A percentile compares a stretch with the other conserved stretches of the same genome.
These are phyloP conservation scores for Flaveria trinervia DNA, from an alignment of 129 eudicot genomes.

Conservation along the genomic window DNA sequence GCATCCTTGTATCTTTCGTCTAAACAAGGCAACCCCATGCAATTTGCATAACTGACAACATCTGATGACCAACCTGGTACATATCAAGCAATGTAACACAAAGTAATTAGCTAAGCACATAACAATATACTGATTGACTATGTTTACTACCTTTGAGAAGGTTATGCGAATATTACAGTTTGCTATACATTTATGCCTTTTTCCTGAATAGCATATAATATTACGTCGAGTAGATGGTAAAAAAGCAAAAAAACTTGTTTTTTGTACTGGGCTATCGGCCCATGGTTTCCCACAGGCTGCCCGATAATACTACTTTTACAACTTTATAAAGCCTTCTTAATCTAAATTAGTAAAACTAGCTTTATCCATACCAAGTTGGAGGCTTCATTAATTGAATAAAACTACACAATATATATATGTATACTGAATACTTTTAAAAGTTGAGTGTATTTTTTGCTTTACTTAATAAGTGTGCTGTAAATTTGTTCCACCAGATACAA, in stretches of 20 bases:
- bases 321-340: not conserved
- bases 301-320: not conserved
- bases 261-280: not conserved
- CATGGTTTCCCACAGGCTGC: not conserved
- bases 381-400: not conserved
- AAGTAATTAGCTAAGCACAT: conserved; percentile 10
- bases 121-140: not conserved
- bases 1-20: conserved; percentile 89
- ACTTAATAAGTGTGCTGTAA: not conserved
- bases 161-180: not conserved
- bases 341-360: not conserved
- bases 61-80: conserved; percentile 93
- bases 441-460: not conserved
- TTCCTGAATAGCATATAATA: not conserved
- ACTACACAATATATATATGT: not conserved
- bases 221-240: not conserved
- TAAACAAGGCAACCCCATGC: conserved; percentile 94
- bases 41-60: conserved; percentile 80
- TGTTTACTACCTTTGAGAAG: conserved; percentile 12
- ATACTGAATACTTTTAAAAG: not conserved
- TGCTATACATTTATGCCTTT: not conserved
- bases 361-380: too few relatives aligned
- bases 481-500: not conserved
- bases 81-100: conserved; percentile 9
- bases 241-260: not conserved